These are phyloP conservation scores for Stylosanthes scabra DNA, from an alignment of 331 rosid species.

Conservation along the genomic window DNA sequence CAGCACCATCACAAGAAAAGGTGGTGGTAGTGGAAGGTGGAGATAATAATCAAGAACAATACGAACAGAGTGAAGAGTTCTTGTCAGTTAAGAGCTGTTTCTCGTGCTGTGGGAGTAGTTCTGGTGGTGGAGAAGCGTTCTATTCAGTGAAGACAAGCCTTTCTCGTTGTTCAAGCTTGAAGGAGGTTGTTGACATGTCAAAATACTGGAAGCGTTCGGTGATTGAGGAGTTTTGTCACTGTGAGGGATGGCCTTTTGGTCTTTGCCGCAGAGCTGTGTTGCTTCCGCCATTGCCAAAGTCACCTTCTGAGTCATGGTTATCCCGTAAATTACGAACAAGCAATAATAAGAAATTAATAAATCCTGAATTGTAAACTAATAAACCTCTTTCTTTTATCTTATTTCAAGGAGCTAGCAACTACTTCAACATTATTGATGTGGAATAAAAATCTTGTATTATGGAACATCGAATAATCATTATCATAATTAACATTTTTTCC, in stretches of 20 bases:
- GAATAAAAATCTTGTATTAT: neutral
- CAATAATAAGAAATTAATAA: constrained; percentile 26
- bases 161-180: constrained; percentile 63
- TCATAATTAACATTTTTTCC: neutral
- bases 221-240: constrained; percentile 66
- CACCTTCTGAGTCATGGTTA: constrained; percentile 80
- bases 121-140: constrained; percentile 52
- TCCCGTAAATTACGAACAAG: constrained; percentile 56
- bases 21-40: constrained; percentile 22
- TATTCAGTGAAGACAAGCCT: constrained; percentile 65
- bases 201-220: constrained; percentile 57
- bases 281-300: constrained; percentile 86
- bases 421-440: neutral
- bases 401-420: neutral
- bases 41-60: neutral
- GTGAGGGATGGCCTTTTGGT: constrained; percentile 92
- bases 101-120: constrained; percentile 66
- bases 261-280: constrained; percentile 73
- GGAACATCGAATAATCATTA: neutral
- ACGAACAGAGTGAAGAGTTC: constrained; percentile 60
- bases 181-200: constrained; percentile 42
- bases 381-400: neutral
- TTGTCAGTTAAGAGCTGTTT: constrained; percentile 66
- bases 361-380: constrained; percentile 25
- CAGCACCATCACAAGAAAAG: constrained; percentile 1